Conservation (phyloP, 345 rosid genomes). For the Cardamine chenopodiifolia region DNA sequence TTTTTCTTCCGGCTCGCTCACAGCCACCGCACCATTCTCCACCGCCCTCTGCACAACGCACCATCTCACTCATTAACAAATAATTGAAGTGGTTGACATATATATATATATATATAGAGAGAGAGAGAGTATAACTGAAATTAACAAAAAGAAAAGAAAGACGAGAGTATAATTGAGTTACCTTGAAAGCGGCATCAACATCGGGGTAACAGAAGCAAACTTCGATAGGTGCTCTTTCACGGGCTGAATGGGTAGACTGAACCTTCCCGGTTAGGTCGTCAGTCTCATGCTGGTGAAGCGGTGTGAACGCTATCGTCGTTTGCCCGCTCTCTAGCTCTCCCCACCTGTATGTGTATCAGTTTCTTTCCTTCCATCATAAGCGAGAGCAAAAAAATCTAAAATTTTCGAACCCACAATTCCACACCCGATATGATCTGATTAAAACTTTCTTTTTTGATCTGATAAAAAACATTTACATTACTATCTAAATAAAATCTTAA, state of each 20-base stretch:
- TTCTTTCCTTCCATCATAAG: not conserved
- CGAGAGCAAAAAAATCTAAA: not conserved
- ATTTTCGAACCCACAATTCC: not conserved
- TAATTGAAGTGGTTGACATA: not conserved
- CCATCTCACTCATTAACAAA: slow-evolving; percentile 7
- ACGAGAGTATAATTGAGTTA: slow-evolving; percentile 1
- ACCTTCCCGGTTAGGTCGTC: slow-evolving; percentile 71
- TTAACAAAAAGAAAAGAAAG: no score
- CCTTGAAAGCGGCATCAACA: slow-evolving; percentile 85
- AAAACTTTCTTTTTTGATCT: not conserved
- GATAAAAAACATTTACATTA: not conserved
- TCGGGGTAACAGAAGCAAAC: slow-evolving; percentile 75
- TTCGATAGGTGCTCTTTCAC: slow-evolving; percentile 60
- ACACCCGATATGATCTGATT: not conserved
- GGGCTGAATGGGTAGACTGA: slow-evolving; percentile 40
- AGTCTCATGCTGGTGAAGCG: slow-evolving; percentile 78
- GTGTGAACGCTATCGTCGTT: slow-evolving; percentile 84
- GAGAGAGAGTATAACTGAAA: no score
- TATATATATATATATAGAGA: no score
- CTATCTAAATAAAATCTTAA: not conserved
- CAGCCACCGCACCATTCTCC: slow-evolving; percentile 70
- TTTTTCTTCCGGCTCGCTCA: slow-evolving; percentile 71
- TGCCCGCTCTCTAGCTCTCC: slow-evolving; percentile 87
- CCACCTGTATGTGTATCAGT: slow-evolving; percentile 51
- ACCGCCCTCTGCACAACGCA: slow-evolving; percentile 66